phyloP scores from a whole-genome alignment of 345 rosid species.

The Lagerstroemia speciosa region DNA sequence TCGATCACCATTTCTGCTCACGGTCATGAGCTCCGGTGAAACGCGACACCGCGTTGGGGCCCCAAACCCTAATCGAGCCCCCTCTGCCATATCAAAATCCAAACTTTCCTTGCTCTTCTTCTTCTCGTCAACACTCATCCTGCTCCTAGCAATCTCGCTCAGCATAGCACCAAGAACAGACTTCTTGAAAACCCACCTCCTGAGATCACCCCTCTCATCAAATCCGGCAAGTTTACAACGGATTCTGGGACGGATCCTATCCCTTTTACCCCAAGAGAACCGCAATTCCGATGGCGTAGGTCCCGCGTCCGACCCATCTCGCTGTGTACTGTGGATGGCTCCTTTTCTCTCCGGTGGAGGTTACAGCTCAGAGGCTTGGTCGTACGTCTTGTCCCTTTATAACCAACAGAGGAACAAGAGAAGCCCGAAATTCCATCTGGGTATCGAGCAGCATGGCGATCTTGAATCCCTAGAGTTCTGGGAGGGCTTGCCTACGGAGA shows the following conservation, averaged over 20 bases:
- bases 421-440: conserved; percentile 40
- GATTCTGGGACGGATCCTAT: conserved; percentile 14
- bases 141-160: conserved; percentile 37
- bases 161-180: conserved; percentile 20
- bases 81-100: conserved; percentile 14
- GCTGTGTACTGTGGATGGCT: conserved; percentile 87
- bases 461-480: conserved; percentile 50
- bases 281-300: conserved; percentile 3
- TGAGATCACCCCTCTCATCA: conserved; percentile 27
- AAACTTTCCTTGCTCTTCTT: conserved; percentile 22
- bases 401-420: conserved; percentile 15
- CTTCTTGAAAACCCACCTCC: conserved; percentile 24
- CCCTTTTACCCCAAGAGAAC: conserved; percentile 13
- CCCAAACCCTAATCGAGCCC: not conserved
- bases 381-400: conserved; percentile 52
- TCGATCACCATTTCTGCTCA: not conserved
- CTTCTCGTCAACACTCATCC: conserved; percentile 28
- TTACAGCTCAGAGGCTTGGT: conserved; percentile 88
- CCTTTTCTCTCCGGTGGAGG: conserved; percentile 94
- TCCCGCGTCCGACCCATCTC: conserved; percentile 13
- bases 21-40: not conserved
- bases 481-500: conserved; percentile 53
- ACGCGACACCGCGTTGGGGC: not conserved
- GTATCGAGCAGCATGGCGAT: conserved; percentile 75
- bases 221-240: conserved; percentile 24